Base-by-base conservation (phyloP, 2,329 filamentous ascomycete genomes). In the Aspergillus costaricaensis region DNA sequence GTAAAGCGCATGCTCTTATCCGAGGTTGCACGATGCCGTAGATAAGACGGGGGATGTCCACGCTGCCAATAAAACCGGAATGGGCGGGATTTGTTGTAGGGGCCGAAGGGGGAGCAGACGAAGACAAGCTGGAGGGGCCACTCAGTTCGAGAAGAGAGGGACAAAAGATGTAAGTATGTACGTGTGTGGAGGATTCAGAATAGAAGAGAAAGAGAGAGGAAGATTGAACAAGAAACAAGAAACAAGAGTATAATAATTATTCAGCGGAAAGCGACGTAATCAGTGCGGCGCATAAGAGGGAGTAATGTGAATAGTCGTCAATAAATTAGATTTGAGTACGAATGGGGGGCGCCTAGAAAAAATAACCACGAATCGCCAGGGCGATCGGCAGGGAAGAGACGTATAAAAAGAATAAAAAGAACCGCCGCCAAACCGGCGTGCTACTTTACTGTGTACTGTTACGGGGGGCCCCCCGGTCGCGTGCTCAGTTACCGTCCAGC, bases 1-100 rank as follows among this genome's bases (percentile, higher is more conserved):
- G 51, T 44, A 17, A 43, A 58, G 30, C 43, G 55, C 55, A 61
- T 58, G 55, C 55, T 54, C 55, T 48, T 25, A 49, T 25, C 19
- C 39, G 39, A 54, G 23, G 59, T 60, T 54, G 39, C 50, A 58
- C 57, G 47, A 41, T 30, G 17, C 12, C 27, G 57, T 25, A 54
- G 49, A 58, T 58, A 58, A 47, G 51, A 32, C 27, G 17, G 27
- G 25, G 53, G 2, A 41, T 21, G 17, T 30, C 32, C n/a, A 27
- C 14, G 36, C 21, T 41, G 51, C 39, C 27, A 49, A 36, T 53
- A 41, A 43, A 41, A 49, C 10, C 41, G 39, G 53, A 32, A 32
- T 47, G 53, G 39, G 36, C 52, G 52, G 53, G 25, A 47, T 55
- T 41, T 21, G 25, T 36, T 36, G 32, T 32, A 21, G 15, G 39